Percentiles rank a stretch among this genome's conserved stretches.
These are phyloP conservation scores for Blepharisma japonicum DNA, from an alignment of 73 alveolate genomes.

Conservation along the genomic window DNA sequence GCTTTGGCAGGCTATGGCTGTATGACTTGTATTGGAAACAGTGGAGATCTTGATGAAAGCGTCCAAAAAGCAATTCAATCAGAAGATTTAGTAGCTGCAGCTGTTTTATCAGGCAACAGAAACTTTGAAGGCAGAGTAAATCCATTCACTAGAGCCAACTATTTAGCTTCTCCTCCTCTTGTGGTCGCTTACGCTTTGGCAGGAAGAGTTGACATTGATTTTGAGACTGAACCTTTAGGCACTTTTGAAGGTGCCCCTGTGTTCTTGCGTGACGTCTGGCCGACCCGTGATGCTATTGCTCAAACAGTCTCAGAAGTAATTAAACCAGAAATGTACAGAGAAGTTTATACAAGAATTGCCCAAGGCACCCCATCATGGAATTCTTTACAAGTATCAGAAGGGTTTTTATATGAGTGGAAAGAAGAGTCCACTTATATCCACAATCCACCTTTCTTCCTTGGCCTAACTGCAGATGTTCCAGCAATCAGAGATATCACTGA, in stretches of 20 bases:
- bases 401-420: conserved; percentile 77
- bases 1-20: conserved; percentile 88
- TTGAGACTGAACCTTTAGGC: conserved; percentile 85
- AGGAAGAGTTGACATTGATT: conserved; percentile 73
- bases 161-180: conserved; percentile 88
- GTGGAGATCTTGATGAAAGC: conserved; percentile 79
- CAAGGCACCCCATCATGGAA: conserved; percentile 90
- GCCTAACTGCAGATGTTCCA: conserved; percentile 46
- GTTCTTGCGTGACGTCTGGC: conserved; percentile 91
- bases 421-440: conserved; percentile 82
- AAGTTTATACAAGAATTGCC: conserved; percentile 67
- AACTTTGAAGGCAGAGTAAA: conserved; percentile 92
- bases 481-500: conserved; percentile 47
- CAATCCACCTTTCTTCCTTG: conserved; percentile 88
- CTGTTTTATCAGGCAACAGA: conserved; percentile 87
- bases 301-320: conserved; percentile 57
- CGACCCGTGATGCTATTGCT: conserved; percentile 64
- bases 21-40: conserved; percentile 93
- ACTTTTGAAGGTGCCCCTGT: conserved; percentile 77
- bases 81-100: conserved; percentile 82
- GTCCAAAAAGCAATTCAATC: conserved; percentile 60
- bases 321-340: conserved; percentile 83
- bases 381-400: conserved; percentile 63
- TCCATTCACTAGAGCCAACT: conserved; percentile 90
- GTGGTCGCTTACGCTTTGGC: conserved; percentile 92